Percentiles rank a stretch among this genome's conserved stretches.
These are phyloP conservation scores for Tulasnella sp. DNA, from an alignment of 768 basidiomycete genomes.

Conservation along the genomic window DNA sequence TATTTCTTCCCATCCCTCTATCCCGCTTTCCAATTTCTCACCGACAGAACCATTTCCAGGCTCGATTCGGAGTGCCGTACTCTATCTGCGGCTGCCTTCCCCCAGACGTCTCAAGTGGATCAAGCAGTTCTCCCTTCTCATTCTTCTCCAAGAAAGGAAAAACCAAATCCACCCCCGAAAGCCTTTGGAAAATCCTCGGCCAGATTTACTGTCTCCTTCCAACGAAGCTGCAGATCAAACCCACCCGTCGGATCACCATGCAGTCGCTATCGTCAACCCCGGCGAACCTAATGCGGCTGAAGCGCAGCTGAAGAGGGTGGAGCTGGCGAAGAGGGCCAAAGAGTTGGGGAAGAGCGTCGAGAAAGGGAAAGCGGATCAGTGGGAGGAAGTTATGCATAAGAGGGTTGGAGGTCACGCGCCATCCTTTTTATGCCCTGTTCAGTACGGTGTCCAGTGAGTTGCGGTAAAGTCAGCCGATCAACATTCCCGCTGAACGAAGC, in stretches of 20 bases:
- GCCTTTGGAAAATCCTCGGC: constrained; percentile 33
- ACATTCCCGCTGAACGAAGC: not conserved
- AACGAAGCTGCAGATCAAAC: too few species aligned
- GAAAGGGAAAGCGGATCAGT: constrained; percentile 34
- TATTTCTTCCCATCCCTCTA: constrained; percentile 34
- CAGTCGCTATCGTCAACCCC: too few species aligned
- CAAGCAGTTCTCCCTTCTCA: constrained; percentile 9
- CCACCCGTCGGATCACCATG: too few species aligned
- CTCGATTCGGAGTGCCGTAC: constrained; percentile 46
- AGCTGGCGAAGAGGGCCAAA: constrained; percentile 30
- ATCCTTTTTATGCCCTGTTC: constrained; percentile 12
- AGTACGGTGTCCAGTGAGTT: constrained; percentile 21
- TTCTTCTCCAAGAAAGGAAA: constrained; percentile 19
- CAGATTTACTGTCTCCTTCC: constrained; percentile 18
- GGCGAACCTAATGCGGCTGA: not conserved
- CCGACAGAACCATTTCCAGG: constrained; percentile 37
- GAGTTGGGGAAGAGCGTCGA: constrained; percentile 20
- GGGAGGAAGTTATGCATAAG: constrained; percentile 25
- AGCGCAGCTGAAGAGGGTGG: not conserved
- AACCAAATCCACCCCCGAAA: not conserved
- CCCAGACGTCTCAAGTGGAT: constrained; percentile 21
- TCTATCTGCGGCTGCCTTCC: constrained; percentile 61
- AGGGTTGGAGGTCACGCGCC: constrained; percentile 23
- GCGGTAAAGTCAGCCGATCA: not conserved
- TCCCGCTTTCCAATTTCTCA: not conserved